Percentiles rank a stretch among this genome's conserved stretches.
Evolutionary conservation across 2,329 filamentous ascomycete genomes (phyloP).

Genomic region (Madurella mycetomatis): DNA sequence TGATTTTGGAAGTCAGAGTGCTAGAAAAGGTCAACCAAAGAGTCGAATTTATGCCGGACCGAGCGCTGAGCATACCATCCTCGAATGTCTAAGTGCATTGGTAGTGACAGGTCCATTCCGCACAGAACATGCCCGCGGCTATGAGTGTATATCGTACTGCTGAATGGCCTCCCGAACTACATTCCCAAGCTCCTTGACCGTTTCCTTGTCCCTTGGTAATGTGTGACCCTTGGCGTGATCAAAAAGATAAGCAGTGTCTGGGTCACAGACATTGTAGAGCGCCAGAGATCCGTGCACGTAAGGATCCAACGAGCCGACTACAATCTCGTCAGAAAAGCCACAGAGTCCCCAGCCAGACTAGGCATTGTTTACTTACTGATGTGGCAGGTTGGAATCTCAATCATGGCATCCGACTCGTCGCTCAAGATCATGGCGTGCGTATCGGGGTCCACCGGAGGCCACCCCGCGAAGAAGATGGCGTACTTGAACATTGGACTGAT

Average conservation of each 20-base stretch:
- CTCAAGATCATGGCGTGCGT: conserved; percentile 43
- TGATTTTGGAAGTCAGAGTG: too few relatives aligned
- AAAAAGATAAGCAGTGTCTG: conserved; percentile 56
- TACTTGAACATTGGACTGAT: conserved; percentile 40
- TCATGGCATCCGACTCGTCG: conserved; percentile 45
- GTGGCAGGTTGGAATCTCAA: conserved; percentile 50
- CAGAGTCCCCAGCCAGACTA: neutral
- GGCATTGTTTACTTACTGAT: conserved; percentile 37
- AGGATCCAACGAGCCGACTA: conserved; percentile 53
- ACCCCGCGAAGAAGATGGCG: conserved; percentile 50
- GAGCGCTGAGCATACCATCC: too few relatives aligned
- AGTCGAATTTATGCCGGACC: too few relatives aligned
- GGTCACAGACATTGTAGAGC: conserved; percentile 58
- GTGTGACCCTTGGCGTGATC: conserved; percentile 64
- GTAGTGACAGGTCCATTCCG: neutral
- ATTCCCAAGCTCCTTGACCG: conserved; percentile 44
- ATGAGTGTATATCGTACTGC: conserved; percentile 18
- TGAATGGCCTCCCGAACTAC: conserved; percentile 35
- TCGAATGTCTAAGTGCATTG: neutral
- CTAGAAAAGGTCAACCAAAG: too few relatives aligned
- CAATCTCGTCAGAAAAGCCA: neutral
- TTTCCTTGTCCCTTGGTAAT: conserved; percentile 49
- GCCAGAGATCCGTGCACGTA: conserved; percentile 58
- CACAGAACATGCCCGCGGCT: neutral
- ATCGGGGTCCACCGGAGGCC: conserved; percentile 46